phyloP scores from a whole-genome alignment of 768 basidiomycete genomes.

The Lentinula boryana region DNA sequence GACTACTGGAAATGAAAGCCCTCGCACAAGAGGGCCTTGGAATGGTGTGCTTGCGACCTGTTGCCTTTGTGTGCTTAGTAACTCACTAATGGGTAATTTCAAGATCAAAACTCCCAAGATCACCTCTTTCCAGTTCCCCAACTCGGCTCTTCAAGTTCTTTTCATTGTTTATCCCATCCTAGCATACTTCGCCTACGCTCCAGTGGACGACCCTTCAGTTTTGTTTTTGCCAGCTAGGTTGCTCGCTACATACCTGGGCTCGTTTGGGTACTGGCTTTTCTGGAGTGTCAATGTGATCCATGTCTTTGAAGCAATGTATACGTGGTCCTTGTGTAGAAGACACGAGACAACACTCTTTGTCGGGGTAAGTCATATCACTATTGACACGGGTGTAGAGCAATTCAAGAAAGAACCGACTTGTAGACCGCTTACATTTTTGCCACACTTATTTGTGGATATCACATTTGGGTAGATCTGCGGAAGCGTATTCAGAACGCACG shows the following conservation, averaged over 20 bases:
- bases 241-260: constrained; percentile 21
- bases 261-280: constrained; percentile 22
- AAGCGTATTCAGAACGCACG: constrained; percentile 58
- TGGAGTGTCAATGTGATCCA: constrained; percentile 23
- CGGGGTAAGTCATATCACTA: constrained; percentile 21
- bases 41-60: constrained; percentile 46
- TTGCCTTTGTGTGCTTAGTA: too few species aligned
- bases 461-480: constrained; percentile 48
- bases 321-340: constrained; percentile 37
- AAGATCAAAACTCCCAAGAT: constrained; percentile 64
- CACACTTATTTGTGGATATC: constrained; percentile 49
- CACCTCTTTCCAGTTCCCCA: constrained; percentile 45
- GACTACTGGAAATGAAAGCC: constrained; percentile 74
- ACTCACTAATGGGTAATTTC: not conserved
- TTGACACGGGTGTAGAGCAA: not conserved
- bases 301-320: constrained; percentile 42
- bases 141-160: constrained; percentile 15
- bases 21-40: constrained; percentile 76
- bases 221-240: constrained; percentile 26
- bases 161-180: constrained; percentile 23
- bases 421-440: constrained; percentile 50
- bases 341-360: constrained; percentile 41
- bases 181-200: constrained; percentile 22
- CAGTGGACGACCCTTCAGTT: constrained; percentile 18
- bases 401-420: not conserved